Conservation (phyloP, 2,329 filamentous ascomycete genomes). For the Phyllosticta ampelicida region DNA sequence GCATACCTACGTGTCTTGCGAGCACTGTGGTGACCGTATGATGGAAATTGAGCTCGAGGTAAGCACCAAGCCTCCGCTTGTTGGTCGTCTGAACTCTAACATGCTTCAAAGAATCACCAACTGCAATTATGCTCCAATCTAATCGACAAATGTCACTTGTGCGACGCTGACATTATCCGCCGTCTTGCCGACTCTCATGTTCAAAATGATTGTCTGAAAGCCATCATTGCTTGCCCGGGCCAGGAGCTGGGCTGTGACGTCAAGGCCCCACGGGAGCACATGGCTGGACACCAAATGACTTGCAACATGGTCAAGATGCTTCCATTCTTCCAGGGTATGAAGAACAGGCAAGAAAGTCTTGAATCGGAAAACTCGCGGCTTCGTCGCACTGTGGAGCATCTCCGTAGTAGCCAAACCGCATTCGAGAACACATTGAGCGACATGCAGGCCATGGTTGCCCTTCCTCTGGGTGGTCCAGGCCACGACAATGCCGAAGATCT, state of each 20-base stretch:
- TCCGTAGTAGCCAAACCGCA: slow-evolving; percentile 35
- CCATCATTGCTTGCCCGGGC: slow-evolving; percentile 34
- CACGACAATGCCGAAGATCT: slow-evolving; percentile 18
- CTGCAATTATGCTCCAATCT: slow-evolving; percentile 41
- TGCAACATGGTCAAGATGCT: slow-evolving; percentile 39
- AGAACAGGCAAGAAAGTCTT: slow-evolving; percentile 26
- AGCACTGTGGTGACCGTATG: slow-evolving; percentile 42
- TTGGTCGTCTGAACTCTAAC: slow-evolving; percentile 19
- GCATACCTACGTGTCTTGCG: slow-evolving; percentile 43
- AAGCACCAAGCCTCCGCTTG: slow-evolving; percentile 5
- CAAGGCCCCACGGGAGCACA: slow-evolving; percentile 27
- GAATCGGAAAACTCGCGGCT: slow-evolving; percentile 34
- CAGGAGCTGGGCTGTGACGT: slow-evolving; percentile 33
- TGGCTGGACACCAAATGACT: slow-evolving; percentile 29
- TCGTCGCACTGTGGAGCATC: slow-evolving; percentile 32
- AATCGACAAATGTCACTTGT: slow-evolving; percentile 33
- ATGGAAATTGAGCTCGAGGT: slow-evolving; percentile 46
- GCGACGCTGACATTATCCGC: slow-evolving; percentile 30
- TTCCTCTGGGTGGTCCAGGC: background rate
- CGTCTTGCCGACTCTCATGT: slow-evolving; percentile 33
- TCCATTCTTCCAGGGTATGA: slow-evolving; percentile 30
- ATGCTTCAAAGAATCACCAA: slow-evolving; percentile 28
- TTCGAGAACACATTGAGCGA: slow-evolving; percentile 32
- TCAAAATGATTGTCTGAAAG: slow-evolving; percentile 31
- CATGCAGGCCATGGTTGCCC: slow-evolving; percentile 14